Evolutionary conservation across 768 basidiomycete species (phyloP), one percentile per base, ranked within the genome.

Genomic region (Gymnopilus junonius): DNA sequence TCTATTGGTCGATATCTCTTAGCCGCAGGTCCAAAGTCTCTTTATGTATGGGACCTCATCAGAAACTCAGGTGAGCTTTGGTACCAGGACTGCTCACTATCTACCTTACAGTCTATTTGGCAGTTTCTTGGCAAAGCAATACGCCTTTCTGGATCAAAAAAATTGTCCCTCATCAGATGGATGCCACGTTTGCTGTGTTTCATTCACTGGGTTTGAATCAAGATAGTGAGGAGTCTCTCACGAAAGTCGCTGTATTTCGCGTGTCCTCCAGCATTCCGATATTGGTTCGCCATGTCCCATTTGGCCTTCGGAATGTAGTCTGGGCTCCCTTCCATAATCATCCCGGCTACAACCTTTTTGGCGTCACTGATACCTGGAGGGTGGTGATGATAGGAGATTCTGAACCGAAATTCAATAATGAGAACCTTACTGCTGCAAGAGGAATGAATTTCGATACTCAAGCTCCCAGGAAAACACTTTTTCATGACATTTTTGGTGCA

Each of bases 401-500:
- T 61, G 75, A 81, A 17, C 75, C 83, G 21, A 70, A 72, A 23
- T 75, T 80, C 51, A 81, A 81, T 12, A 82, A 83, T 40, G 82
- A 66, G 17, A 60, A 58, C 10, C 46, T 58, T 29, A 46, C 63
- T n/a, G 64, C 63, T n/a, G 64, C 70, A 1, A 70, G 55, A 53
- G 62, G 58, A 10, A 61, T 73, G 51, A 69, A 63, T 53, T 39
- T 63, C 20, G 62, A 58, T 12, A 56, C 62, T 10, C 66, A 69
- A 37, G 71, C 70, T 59, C 69, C 65, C 67, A 80, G 66, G 64
- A 79, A 82, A 61, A 91, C 93, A 8, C 79, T 97, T 7, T 94
- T 96, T 77, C 91, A 94, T 73, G 94, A 96, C 70, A 92, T 96
- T 70, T 97, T 97, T 71, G 95, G 95, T 39, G 80, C 85, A 62